Conservation (phyloP, 2,329 filamentous ascomycete species). For the Phoma sp. region DNA sequence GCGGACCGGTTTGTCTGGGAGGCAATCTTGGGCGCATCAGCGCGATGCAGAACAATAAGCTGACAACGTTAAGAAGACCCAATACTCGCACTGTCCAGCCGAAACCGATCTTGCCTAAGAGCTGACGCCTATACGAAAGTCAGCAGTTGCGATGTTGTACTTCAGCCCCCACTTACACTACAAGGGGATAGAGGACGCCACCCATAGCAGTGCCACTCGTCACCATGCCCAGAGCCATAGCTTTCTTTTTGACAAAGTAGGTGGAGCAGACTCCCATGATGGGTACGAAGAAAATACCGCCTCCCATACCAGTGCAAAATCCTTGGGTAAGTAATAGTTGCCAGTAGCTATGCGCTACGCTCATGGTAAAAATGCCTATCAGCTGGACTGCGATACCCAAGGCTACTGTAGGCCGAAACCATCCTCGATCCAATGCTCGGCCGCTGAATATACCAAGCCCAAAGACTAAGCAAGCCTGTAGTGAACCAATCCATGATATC, state of each 20-base stretch:
- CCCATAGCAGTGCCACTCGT: conserved; percentile 66
- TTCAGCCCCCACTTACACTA: conserved; percentile 37
- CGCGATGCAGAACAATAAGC: conserved; percentile 42
- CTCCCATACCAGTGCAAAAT: conserved; percentile 39
- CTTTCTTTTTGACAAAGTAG: conserved; percentile 64
- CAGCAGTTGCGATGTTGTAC: not conserved
- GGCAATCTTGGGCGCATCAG: conserved; percentile 56
- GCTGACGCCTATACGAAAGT: conserved; percentile 38
- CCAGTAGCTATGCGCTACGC: conserved; percentile 56
- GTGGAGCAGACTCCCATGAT: conserved; percentile 50
- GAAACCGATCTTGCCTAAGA: conserved; percentile 53
- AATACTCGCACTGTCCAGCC: conserved; percentile 47
- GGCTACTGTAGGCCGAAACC: conserved; percentile 52
- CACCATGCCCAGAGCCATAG: conserved; percentile 64
- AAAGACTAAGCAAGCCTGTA: conserved; percentile 57
- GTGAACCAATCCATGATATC: conserved; percentile 60
- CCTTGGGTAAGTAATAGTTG: conserved; percentile 48
- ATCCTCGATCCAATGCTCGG: conserved; percentile 57
- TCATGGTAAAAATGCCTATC: conserved; percentile 58
- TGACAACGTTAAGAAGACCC: conserved; percentile 51
- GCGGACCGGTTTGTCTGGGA: conserved; percentile 56
- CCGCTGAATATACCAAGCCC: conserved; percentile 54
- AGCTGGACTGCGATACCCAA: conserved; percentile 51
- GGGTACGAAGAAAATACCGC: conserved; percentile 41
- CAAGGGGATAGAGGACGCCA: conserved; percentile 66